Evolutionary conservation across 2,329 filamentous ascomycete genomes (phyloP).

Genomic region (Pseudocercospora macadamiae): DNA sequence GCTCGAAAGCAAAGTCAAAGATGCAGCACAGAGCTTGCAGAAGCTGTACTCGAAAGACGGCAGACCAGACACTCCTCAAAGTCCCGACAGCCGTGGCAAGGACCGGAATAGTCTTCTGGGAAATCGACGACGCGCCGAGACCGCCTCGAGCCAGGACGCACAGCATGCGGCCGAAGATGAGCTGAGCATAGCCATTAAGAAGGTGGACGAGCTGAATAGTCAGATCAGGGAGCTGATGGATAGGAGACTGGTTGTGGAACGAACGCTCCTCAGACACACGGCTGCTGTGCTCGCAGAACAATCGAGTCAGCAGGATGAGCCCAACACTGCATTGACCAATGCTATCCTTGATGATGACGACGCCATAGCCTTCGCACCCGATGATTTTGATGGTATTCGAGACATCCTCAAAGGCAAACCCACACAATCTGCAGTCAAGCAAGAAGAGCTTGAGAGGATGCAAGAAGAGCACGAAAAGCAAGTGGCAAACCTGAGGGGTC

Average conservation of each 20-base stretch:
- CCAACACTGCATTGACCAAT: constrained; percentile 2
- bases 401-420: constrained; percentile 36
- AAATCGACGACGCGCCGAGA: constrained; percentile 29
- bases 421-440: constrained; percentile 24
- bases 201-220: constrained; percentile 80
- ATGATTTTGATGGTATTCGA: constrained; percentile 37
- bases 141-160: constrained; percentile 50
- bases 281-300: constrained; percentile 90
- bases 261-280: constrained; percentile 81
- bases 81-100: constrained; percentile 51
- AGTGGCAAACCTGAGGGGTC: constrained; percentile 11
- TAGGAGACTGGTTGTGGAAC: constrained; percentile 72
- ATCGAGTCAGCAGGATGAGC: constrained; percentile 21
- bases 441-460: constrained; percentile 19
- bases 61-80: constrained; percentile 47
- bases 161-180: constrained; percentile 70
- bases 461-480: constrained; percentile 18
- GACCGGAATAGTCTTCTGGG: constrained; percentile 54
- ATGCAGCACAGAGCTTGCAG: constrained; percentile 85
- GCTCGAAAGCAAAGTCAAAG: constrained; percentile 90
- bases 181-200: constrained; percentile 71
- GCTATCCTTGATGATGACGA: constrained; percentile 28
- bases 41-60: constrained; percentile 70
- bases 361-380: constrained; percentile 28
- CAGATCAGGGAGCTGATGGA: constrained; percentile 82